Evolutionary conservation across 441 rosid species (phyloP).

Genomic region (Syzygium syzygioides): DNA sequence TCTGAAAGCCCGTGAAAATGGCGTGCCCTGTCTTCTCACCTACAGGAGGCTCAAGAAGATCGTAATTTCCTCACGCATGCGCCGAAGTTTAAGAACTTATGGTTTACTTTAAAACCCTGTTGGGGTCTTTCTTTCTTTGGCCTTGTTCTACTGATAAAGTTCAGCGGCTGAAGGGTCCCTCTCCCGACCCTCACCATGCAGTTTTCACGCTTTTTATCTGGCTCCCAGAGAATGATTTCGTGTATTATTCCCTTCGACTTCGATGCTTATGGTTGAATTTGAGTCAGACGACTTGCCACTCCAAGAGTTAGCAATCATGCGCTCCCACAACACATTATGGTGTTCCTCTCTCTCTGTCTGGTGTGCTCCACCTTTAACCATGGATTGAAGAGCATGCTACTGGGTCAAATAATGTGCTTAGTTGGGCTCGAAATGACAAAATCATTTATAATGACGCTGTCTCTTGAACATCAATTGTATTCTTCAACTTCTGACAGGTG

Average conservation of each 20-base stretch:
- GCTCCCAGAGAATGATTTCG: neutral
- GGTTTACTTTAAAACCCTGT: neutral
- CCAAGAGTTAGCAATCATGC: neutral
- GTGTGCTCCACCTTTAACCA: neutral
- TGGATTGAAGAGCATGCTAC: neutral
- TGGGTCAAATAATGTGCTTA: neutral
- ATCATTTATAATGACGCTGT: neutral
- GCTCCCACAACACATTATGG: neutral
- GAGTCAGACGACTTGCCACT: neutral
- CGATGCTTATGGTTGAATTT: neutral
- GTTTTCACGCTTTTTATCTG: neutral
- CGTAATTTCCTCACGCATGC: neutral
- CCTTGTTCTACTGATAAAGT: neutral
- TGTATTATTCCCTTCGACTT: neutral
- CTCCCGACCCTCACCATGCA: neutral
- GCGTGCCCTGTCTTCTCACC: neutral
- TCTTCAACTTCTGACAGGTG: neutral
- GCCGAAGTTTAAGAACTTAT: neutral
- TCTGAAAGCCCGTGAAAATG: neutral
- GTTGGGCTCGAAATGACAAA: neutral
- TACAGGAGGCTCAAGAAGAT: neutral
- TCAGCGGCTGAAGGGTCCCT: neutral
- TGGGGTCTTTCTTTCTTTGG: neutral
- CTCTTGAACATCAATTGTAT: neutral
- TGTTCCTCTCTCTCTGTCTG: neutral